Evolutionary conservation across 306 rosid species (phyloP).

Genomic region (Canavalia gladiata): DNA sequence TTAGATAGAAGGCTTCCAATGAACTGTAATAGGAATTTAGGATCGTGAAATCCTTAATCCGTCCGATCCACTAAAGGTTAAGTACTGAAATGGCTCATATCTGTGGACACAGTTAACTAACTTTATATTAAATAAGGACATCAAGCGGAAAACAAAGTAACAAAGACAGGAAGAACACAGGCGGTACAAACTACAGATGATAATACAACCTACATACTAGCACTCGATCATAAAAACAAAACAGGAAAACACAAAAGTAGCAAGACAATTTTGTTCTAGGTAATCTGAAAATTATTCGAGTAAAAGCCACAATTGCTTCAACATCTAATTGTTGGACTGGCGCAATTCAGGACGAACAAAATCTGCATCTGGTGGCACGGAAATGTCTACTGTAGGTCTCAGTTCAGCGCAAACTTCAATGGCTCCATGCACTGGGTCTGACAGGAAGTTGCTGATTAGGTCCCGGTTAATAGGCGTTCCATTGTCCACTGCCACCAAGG

Average conservation of each 20-base stretch:
- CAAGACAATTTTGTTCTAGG: slow-evolving; percentile 15
- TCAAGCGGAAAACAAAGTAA: background rate
- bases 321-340: slow-evolving; percentile 58
- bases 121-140: background rate
- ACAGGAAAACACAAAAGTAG: slow-evolving; percentile 28
- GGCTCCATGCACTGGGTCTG: slow-evolving; percentile 95
- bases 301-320: slow-evolving; percentile 15
- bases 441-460: slow-evolving; percentile 90
- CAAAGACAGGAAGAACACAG: background rate
- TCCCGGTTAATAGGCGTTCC: slow-evolving; percentile 76
- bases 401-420: slow-evolving; percentile 88
- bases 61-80: background rate
- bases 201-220: slow-evolving; percentile 44
- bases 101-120: background rate
- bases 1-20: background rate
- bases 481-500: slow-evolving; percentile 89
- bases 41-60: background rate
- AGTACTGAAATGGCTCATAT: background rate
- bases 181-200: slow-evolving; percentile 20
- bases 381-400: slow-evolving; percentile 94
- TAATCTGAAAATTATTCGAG: slow-evolving; percentile 10
- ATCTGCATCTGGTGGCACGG: slow-evolving; percentile 90
- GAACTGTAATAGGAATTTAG: background rate
- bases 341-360: slow-evolving; percentile 98
- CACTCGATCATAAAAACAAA: slow-evolving; percentile 29